Conservation (phyloP, 2,329 filamentous ascomycete genomes). For the Botrytis deweyae region DNA sequence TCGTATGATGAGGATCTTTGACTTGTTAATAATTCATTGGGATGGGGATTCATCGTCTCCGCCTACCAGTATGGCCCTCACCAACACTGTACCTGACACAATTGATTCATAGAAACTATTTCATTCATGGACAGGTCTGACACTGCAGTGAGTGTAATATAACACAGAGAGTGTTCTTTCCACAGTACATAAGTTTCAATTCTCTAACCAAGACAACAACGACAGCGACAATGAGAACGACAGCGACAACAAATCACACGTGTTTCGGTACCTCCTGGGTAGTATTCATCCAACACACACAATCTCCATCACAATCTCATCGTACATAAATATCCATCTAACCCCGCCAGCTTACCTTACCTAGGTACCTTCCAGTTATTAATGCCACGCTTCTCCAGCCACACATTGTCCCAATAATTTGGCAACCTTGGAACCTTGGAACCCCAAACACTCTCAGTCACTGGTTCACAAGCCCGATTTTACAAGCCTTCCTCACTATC, state of each 20-base stretch:
- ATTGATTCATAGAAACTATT: background rate
- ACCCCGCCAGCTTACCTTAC: constrained; percentile 8
- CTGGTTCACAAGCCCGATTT: background rate
- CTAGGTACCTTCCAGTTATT: background rate
- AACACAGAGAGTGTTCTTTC: background rate
- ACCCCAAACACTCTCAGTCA: background rate
- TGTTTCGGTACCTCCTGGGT: too few species aligned
- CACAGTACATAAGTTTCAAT: background rate
- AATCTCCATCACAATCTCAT: background rate
- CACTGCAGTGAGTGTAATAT: background rate
- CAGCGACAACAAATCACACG: background rate
- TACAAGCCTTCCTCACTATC: background rate
- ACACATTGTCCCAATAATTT: background rate
- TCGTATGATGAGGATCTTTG: background rate
- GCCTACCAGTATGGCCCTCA: background rate
- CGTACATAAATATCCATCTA: background rate
- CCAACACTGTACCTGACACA: background rate
- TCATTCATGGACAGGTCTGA: background rate
- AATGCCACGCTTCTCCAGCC: constrained; percentile 16
- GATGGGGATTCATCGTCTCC: background rate
- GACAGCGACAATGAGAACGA: background rate
- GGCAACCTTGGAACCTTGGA: background rate
- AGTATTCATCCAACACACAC: background rate
- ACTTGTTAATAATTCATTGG: background rate
- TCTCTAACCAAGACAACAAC: background rate